phyloP scores from a whole-genome alignment of 805 yeast genomes.

The Monosporozyma solicola region DNA sequence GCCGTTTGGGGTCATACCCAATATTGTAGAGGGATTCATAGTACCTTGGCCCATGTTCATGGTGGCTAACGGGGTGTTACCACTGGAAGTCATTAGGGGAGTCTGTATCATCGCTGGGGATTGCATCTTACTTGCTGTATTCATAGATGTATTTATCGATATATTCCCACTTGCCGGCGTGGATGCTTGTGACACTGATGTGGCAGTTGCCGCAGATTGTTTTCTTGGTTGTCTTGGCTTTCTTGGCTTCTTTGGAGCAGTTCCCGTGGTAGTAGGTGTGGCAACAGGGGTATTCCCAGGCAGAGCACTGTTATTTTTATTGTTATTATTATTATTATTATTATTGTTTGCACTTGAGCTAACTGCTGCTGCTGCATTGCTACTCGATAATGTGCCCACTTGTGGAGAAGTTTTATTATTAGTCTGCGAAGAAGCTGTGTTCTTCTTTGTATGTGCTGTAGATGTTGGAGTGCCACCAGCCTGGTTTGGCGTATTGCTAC shows the following conservation, averaged over 20 bases:
- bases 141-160: neutral
- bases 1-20: neutral
- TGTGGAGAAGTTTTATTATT: neutral
- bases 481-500: neutral
- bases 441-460: slow-evolving; percentile 2
- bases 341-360: neutral
- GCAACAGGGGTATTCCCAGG: neutral
- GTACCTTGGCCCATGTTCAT: slow-evolving; percentile 1
- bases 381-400: neutral
- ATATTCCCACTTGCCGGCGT: neutral
- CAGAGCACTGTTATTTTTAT: neutral
- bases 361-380: neutral
- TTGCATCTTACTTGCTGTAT: neutral
- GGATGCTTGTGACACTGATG: slow-evolving; percentile 1
- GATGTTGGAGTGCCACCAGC: slow-evolving; percentile 3
- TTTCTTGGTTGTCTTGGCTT: slow-evolving; percentile 19
- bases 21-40: neutral
- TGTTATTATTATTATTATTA: neutral
- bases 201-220: slow-evolving; percentile 8
- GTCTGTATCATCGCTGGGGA: neutral
- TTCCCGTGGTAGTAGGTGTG: slow-evolving; percentile 8
- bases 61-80: neutral
- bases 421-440: neutral
- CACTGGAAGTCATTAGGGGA: neutral
- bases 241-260: slow-evolving; percentile 21